Percentiles rank a stretch among this genome's conserved stretches.
Conservation (phyloP, 2,329 filamentous ascomycete species). For the Fonsecaea nubica region DNA sequence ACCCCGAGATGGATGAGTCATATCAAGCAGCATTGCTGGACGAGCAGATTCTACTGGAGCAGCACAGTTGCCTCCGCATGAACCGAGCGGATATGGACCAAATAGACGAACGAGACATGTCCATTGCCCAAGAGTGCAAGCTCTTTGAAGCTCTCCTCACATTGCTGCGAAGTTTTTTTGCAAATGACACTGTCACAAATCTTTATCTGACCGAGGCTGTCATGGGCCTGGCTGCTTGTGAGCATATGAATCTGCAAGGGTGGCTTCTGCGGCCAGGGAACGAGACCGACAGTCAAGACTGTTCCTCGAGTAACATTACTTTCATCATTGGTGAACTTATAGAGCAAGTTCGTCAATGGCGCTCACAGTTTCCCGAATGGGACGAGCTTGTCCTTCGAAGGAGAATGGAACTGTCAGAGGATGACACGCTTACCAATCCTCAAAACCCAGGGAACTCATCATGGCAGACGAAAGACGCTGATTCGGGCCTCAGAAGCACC, state of each 20-base stretch:
- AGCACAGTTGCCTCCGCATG: constrained; percentile 38
- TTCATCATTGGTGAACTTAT: constrained; percentile 65
- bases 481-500: constrained; percentile 1
- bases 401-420: constrained; percentile 60
- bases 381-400: constrained; percentile 72
- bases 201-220: constrained; percentile 83
- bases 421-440: constrained; percentile 19
- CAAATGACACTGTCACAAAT: constrained; percentile 91
- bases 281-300: constrained; percentile 48
- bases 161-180: constrained; percentile 79
- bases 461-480: constrained; percentile 3
- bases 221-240: constrained; percentile 81
- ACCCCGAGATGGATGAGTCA: constrained; percentile 49
- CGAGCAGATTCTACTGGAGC: constrained; percentile 39
- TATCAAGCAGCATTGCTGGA: constrained; percentile 54
- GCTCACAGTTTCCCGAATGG: constrained; percentile 71
- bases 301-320: constrained; percentile 53
- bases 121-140: constrained; percentile 36
- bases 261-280: constrained; percentile 71
- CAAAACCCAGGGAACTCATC: neutral
- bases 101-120: constrained; percentile 45
- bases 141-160: constrained; percentile 59
- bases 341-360: constrained; percentile 68
- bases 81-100: constrained; percentile 59
- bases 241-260: constrained; percentile 83